Conservation (phyloP, 306 rosid species). For the Corylus heterophylla region DNA sequence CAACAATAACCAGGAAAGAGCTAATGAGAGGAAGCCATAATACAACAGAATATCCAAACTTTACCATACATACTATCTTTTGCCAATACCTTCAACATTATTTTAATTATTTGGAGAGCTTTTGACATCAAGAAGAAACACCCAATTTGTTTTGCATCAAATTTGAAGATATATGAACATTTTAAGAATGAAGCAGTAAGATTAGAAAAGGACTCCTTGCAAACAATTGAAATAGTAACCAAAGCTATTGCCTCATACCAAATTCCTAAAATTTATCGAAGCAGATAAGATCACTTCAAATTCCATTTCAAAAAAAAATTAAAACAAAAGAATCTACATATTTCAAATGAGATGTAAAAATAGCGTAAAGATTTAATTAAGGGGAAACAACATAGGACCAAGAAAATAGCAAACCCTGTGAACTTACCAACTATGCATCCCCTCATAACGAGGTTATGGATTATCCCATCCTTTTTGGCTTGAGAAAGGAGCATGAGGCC, state of each 20-base stretch:
- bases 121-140: background rate
- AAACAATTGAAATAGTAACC: too few relatives aligned
- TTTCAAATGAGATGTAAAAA: conserved; percentile 18
- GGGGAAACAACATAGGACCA: conserved; percentile 14
- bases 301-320: too few relatives aligned
- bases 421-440: conserved; percentile 77
- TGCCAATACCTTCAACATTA: background rate
- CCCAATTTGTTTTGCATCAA: background rate
- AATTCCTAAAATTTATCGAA: too few relatives aligned
- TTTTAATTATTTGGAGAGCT: background rate
- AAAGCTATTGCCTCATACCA: too few relatives aligned
- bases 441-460: conserved; percentile 58
- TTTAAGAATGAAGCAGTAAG: background rate
- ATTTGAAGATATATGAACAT: conserved; percentile 3
- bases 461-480: conserved; percentile 71
- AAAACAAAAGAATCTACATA: background rate
- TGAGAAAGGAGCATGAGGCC: conserved; percentile 75
- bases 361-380: conserved; percentile 4
- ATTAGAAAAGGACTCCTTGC: background rate
- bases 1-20: background rate
- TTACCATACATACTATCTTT: background rate
- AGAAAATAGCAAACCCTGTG: conserved; percentile 5
- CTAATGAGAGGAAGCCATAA: background rate
- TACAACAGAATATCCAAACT: background rate
- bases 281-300: too few relatives aligned